Base-by-base conservation (phyloP, 83 land plant genomes). In the Diphasiastrum complanatum region DNA sequence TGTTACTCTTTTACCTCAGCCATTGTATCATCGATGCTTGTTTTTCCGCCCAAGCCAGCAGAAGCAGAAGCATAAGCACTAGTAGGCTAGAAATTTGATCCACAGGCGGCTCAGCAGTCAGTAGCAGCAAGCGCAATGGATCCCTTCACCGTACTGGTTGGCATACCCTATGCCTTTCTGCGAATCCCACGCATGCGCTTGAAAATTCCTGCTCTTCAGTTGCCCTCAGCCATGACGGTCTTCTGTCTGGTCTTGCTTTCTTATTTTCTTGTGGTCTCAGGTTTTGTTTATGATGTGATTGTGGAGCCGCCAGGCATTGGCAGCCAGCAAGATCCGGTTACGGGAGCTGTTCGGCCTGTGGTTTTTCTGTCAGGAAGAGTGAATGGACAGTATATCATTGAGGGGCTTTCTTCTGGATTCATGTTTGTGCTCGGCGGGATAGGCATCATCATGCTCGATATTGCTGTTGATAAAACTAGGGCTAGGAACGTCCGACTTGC, bases 221-320 rank as follows among this genome's bases (percentile, higher is more conserved):
- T 92, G 33, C 96, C 98, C 24, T 88, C 98, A 29, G 66, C 98
- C 45, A 81, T 78, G 83, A 68, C 87, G 34, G 91, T 88, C 55
- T 80, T 67, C 75, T 49, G 79, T 41, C 79, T 92, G 47, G 69
- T 85, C 52, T 75, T 88, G 51, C 74, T 78, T 69, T 69, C 96
- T 34, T 85, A 88, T 74, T 87, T 91, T 69, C 66, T 83, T 62
- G 87, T 88, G 50, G 81, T 91, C 67, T 88, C 96, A 32, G 97
- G 97, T 30, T 62, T 91, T 69, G 81, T 91, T 51, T 88, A 91
- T 64, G 95, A 91, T 57, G 96, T 91, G 35, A 83, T 91, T 67
- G 96, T 88, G 34, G 95, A 88, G 83, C 97, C 97, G 12, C 98
- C 98, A 1, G 98, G 98, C 66, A 93, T 89, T 65, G 96, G 96